Percentiles rank a stretch among this genome's conserved stretches.
These are phyloP conservation scores for Termitomyces bulborhizus DNA, from an alignment of 768 basidiomycete genomes.

Conservation along the genomic window DNA sequence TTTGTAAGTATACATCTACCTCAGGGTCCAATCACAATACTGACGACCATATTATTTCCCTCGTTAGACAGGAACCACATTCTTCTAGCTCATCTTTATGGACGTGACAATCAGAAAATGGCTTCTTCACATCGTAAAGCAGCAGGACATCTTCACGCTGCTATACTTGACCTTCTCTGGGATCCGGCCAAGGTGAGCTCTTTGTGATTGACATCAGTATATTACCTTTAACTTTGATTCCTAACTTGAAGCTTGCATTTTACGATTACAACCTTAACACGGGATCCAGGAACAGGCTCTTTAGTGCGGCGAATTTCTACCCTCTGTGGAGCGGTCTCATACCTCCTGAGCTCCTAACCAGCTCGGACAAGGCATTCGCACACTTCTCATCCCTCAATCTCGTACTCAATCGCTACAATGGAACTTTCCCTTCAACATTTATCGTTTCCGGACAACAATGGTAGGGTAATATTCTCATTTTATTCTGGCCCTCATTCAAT, in stretches of 20 bases:
- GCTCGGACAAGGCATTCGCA: conserved; percentile 54
- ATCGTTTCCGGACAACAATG: conserved; percentile 78
- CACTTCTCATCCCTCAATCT: conserved; percentile 73
- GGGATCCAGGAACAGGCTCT: conserved; percentile 56
- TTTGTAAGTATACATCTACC: conserved; percentile 48
- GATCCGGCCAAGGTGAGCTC: conserved; percentile 51
- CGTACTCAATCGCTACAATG: conserved; percentile 82
- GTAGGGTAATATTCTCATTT: conserved; percentile 25
- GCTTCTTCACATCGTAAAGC: conserved; percentile 45
- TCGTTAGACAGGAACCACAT: conserved; percentile 55
- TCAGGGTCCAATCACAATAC: not conserved
- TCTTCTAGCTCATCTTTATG: conserved; percentile 58
- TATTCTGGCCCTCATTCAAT: not conserved
- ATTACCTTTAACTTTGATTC: not conserved
- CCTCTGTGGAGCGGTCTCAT: conserved; percentile 86
- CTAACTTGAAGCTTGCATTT: conserved; percentile 53
- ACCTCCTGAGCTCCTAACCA: conserved; percentile 59
- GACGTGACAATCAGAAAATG: conserved; percentile 31
- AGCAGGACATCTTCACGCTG: conserved; percentile 54
- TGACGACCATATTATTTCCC: not conserved
- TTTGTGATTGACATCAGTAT: not conserved
- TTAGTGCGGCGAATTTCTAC: conserved; percentile 72
- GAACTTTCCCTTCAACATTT: conserved; percentile 79
- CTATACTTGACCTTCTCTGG: conserved; percentile 85
- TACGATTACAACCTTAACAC: conserved; percentile 84